Conservation (phyloP, 176 grass and related monocot species). For the Musa schizocarpa region DNA sequence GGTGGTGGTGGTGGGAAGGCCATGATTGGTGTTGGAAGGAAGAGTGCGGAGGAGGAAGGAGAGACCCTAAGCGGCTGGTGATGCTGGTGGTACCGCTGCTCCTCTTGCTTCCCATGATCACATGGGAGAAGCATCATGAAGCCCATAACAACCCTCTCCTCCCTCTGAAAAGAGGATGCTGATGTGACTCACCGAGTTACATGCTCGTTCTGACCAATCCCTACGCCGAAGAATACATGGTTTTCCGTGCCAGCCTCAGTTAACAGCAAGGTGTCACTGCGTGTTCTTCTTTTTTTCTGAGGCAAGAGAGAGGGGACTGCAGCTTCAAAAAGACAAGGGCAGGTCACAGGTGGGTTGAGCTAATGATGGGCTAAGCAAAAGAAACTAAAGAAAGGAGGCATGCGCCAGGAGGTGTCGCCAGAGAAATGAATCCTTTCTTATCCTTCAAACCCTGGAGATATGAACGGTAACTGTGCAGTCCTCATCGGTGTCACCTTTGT, state of each 20-base stretch:
- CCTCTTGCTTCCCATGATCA: neutral
- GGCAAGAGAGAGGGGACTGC: too few species aligned
- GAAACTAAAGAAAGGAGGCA: neutral
- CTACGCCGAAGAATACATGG: too few species aligned
- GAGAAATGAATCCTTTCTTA: neutral
- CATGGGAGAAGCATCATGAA: constrained; percentile 3
- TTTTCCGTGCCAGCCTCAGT: too few species aligned
- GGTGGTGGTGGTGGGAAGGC: neutral
- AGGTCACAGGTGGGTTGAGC: neutral
- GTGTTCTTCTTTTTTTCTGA: too few species aligned
- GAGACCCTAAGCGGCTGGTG: neutral
- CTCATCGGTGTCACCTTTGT: neutral
- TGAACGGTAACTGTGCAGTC: neutral
- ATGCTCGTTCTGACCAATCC: too few species aligned
- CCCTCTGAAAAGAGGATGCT: neutral
- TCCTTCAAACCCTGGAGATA: neutral
- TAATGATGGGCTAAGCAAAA: neutral
- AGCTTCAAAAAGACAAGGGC: too few species aligned
- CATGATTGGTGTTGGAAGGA: constrained; percentile 5
- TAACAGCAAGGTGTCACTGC: too few species aligned
- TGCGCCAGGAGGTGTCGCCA: neutral
- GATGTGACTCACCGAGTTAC: too few species aligned
- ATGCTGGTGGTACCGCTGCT: neutral
- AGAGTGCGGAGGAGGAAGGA: neutral
- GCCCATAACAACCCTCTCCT: neutral